A percentile compares a stretch with the other conserved stretches of the same genome.
Conservation (phyloP, 2,329 filamentous ascomycete genomes). For the Cercospora zeina region DNA sequence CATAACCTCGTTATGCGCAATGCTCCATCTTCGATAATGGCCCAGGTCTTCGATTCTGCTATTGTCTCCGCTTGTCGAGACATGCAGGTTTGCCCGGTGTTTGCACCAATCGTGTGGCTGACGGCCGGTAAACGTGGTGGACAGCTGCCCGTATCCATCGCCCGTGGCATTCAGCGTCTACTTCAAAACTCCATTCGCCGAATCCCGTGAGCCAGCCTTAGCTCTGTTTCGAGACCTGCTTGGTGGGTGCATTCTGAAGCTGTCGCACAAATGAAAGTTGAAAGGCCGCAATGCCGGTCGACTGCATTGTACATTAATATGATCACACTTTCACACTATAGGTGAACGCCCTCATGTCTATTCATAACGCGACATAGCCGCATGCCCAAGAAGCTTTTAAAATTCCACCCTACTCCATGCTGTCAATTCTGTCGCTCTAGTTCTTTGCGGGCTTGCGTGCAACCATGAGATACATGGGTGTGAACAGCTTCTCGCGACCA, state of each 20-base stretch:
- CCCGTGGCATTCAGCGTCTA: not conserved
- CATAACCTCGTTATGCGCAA: not conserved
- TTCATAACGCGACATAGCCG: not conserved
- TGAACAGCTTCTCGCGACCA: conserved; percentile 85
- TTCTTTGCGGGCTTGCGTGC: conserved; percentile 69
- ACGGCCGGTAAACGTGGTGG: not conserved
- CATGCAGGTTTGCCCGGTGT: not conserved
- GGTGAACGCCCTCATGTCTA: conserved; percentile 9
- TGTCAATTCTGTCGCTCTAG: conserved; percentile 3
- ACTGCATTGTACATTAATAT: conserved; percentile 17
- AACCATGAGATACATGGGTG: conserved; percentile 97
- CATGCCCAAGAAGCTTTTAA: conserved; percentile 6
- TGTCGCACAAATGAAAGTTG: not conserved
- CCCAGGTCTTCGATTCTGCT: not conserved
- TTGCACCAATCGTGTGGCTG: not conserved
- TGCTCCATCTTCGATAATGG: not conserved
- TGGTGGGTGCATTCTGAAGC: not conserved
- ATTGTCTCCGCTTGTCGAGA: not conserved
- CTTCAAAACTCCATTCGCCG: not conserved
- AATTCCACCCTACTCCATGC: not conserved
- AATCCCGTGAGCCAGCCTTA: not conserved
- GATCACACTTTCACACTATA: not conserved
- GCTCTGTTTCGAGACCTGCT: not conserved
- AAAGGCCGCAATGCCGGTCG: not conserved
- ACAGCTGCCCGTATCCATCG: not conserved